Percentiles rank a stretch among this genome's conserved stretches.
Conservation (phyloP, 2,329 filamentous ascomycete species). For the Tolypocladium tundrense region DNA sequence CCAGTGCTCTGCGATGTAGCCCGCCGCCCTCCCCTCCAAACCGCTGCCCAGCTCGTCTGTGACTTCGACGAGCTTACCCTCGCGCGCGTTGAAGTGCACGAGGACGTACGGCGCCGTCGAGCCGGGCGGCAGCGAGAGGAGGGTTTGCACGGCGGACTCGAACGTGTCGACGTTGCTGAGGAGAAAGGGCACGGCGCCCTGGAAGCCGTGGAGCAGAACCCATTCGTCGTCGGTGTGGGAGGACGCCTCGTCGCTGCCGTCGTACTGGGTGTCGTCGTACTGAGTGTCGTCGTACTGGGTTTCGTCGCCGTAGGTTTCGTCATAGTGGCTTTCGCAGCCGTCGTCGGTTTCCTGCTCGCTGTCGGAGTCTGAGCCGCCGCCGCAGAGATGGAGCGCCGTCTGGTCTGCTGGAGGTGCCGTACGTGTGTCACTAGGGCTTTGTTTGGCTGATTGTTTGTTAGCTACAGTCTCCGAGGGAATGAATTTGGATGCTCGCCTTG, state of each 20-base stretch:
- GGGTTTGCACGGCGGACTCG: slow-evolving; percentile 9
- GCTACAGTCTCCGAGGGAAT: not conserved
- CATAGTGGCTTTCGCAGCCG: not conserved
- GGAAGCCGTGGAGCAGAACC: slow-evolving; percentile 12
- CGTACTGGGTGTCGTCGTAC: not conserved
- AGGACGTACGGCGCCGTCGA: slow-evolving; percentile 1
- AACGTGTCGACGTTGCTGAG: slow-evolving; percentile 10
- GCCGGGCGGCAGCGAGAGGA: slow-evolving; percentile 11
- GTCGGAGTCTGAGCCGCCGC: not conserved
- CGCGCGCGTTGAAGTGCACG: slow-evolving; percentile 5
- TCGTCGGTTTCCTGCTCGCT: not conserved
- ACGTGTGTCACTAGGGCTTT: not conserved
- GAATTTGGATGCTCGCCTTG: not conserved
- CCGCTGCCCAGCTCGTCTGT: not conserved
- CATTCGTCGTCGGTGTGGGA: not conserved
- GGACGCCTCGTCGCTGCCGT: not conserved
- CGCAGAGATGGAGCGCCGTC: not conserved
- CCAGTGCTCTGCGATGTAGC: not conserved
- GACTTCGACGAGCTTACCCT: not conserved
- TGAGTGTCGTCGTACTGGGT: not conserved
- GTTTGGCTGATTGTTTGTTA: not conserved
- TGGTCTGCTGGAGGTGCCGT: not conserved
- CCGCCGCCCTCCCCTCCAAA: not conserved
- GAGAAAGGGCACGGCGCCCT: slow-evolving; percentile 21
- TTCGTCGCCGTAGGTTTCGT: not conserved